These are phyloP conservation scores for Holtermannia corniformis DNA, from an alignment of 768 basidiomycete genomes.

Conservation along the genomic window DNA sequence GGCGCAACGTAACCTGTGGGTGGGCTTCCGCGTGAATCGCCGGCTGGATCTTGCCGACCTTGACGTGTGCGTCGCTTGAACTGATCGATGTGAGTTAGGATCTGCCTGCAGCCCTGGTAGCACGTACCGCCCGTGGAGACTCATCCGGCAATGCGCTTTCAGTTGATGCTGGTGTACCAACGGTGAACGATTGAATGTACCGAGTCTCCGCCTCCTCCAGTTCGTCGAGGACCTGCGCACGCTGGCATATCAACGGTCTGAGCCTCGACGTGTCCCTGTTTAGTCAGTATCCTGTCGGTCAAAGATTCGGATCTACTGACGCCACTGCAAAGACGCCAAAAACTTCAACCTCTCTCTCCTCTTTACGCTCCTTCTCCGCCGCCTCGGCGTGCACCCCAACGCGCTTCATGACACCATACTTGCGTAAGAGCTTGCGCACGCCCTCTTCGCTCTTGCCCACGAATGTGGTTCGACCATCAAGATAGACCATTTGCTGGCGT, in stretches of 20 bases:
- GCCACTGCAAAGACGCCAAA: constrained; percentile 64
- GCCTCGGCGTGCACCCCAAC: constrained; percentile 8
- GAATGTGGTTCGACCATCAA: constrained; percentile 52
- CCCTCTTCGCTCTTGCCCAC: constrained; percentile 61
- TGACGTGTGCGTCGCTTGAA: neutral
- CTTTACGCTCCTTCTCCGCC: constrained; percentile 43
- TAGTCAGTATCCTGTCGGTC: constrained; percentile 4
- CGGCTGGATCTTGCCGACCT: neutral
- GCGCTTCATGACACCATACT: constrained; percentile 53
- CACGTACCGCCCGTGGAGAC: neutral
- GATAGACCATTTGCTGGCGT: constrained; percentile 63
- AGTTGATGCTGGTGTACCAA: neutral
- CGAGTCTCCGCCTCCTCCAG: constrained; percentile 69
- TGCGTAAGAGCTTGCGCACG: constrained; percentile 59
- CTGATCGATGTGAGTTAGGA: neutral
- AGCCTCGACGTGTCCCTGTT: constrained; percentile 59
- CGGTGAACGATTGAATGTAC: constrained; percentile 62
- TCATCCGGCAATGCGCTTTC: neutral
- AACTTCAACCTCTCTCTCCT: constrained; percentile 53
- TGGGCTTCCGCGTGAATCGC: constrained; percentile 28
- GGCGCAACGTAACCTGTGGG: constrained; percentile 72
- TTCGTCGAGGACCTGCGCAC: constrained; percentile 67
- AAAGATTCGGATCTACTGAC: constrained; percentile 43
- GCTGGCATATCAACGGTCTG: constrained; percentile 61
- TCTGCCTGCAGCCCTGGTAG: neutral